Evolutionary conservation across 768 basidiomycete species (phyloP).

Genomic region (Boletus reticuloceps): DNA sequence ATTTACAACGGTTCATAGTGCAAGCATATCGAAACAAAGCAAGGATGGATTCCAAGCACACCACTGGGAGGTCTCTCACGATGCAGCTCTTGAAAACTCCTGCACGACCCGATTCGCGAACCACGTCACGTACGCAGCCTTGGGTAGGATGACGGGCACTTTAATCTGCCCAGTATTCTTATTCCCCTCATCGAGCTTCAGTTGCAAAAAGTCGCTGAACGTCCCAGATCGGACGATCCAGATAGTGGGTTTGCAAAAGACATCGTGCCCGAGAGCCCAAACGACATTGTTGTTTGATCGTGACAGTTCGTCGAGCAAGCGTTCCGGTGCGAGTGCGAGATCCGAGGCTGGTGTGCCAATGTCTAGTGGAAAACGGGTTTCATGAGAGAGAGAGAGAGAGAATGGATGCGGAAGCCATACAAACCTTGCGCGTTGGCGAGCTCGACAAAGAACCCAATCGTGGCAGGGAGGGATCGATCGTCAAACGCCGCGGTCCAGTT

Average conservation of each 20-base stretch:
- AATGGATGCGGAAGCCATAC: background rate
- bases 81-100: slow-evolving; percentile 1
- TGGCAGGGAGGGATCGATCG: background rate
- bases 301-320: slow-evolving; percentile 4
- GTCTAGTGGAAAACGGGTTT: background rate
- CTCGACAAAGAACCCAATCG: slow-evolving; percentile 14
- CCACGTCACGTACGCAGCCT: slow-evolving; percentile 10
- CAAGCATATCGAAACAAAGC: too few relatives aligned
- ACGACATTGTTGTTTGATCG: background rate
- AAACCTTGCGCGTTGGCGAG: slow-evolving; percentile 1
- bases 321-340: background rate
- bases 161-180: slow-evolving; percentile 16
- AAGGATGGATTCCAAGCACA: too few relatives aligned
- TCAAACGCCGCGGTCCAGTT: slow-evolving; percentile 10
- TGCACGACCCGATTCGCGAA: slow-evolving; percentile 12
- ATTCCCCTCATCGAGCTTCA: slow-evolving; percentile 11
- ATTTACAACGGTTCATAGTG: too few relatives aligned
- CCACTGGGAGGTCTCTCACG: too few relatives aligned
- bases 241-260: slow-evolving; percentile 16
- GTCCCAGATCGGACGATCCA: slow-evolving; percentile 20
- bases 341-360: background rate
- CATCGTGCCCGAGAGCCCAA: background rate
- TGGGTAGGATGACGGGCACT: slow-evolving; percentile 20
- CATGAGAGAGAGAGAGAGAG: background rate
- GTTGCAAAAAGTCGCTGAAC: slow-evolving; percentile 19